These are phyloP conservation scores for Colletotrichum navitas DNA, from an alignment of 2,329 filamentous ascomycete species.

Conservation along the genomic window DNA sequence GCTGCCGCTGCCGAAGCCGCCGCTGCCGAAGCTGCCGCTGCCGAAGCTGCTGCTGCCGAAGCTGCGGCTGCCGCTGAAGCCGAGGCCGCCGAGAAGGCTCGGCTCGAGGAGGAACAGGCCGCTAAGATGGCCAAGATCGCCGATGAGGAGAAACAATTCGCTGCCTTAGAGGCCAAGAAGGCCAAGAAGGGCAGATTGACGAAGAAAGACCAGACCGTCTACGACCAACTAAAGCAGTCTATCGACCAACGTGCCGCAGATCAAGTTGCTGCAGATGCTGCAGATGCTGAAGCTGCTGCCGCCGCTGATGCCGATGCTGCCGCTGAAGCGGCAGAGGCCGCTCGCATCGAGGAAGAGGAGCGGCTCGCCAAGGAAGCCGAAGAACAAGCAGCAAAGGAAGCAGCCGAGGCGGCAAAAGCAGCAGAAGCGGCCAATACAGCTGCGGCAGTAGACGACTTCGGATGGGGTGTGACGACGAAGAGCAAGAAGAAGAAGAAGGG, in stretches of 20 bases:
- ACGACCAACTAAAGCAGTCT: slow-evolving; percentile 53
- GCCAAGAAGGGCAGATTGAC: slow-evolving; percentile 59
- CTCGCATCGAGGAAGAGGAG: slow-evolving; percentile 45
- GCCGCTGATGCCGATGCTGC: slow-evolving; percentile 43
- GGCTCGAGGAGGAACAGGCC: slow-evolving; percentile 43
- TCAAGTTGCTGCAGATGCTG: slow-evolving; percentile 46
- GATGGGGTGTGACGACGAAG: slow-evolving; percentile 47
- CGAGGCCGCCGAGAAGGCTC: slow-evolving; percentile 43
- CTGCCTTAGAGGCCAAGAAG: slow-evolving; percentile 60
- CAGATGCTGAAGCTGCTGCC: slow-evolving; percentile 22
- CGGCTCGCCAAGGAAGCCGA: slow-evolving; percentile 54
- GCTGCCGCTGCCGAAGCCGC: slow-evolving; percentile 13
- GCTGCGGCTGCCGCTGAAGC: slow-evolving; percentile 46
- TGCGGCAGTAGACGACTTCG: slow-evolving; percentile 29
- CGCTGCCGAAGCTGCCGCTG: slow-evolving; percentile 17
- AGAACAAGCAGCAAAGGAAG: slow-evolving; percentile 47
- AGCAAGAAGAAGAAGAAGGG: slow-evolving; percentile 51
- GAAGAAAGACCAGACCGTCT: slow-evolving; percentile 62
- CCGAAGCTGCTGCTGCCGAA: slow-evolving; percentile 39
- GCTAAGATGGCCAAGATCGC: slow-evolving; percentile 44
- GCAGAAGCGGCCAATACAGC: slow-evolving; percentile 44
- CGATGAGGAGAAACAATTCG: slow-evolving; percentile 55
- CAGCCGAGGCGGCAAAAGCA: slow-evolving; percentile 40
- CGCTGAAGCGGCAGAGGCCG: slow-evolving; percentile 55
- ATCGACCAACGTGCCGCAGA: slow-evolving; percentile 51